Evolutionary conservation across 352 stramenopile species (phyloP), one percentile per base, ranked within the genome.

Genomic region (Aphanomyces invadans): DNA sequence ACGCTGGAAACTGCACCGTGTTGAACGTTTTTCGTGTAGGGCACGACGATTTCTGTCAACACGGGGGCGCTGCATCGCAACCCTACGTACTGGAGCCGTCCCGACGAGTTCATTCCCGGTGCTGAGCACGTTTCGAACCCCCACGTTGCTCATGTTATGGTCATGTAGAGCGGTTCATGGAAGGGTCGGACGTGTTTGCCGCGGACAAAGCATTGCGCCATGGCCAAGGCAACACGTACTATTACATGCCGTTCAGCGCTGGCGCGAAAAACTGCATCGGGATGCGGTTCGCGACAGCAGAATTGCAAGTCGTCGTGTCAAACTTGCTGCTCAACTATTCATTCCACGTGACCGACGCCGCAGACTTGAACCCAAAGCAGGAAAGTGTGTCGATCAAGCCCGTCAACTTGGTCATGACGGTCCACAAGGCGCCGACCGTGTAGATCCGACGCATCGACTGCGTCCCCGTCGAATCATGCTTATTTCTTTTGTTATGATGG

Each of bases 21-120:
- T 45, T n/a, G n/a, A n/a, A 3, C 25, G 7, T 5, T 10, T 17
- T 39, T 17, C 38, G n/a, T n/a, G 2, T 57, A 67, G 60, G 60
- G 60, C 19, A 67, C 60, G 21, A 57, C 42, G 15, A 67, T 67
- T 38, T 21, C 25, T 7, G 60, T 57, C 38, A 57, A 57, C 36
- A 67, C 45, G 19, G 60, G 60, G 15, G 60, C 48, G 2, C n/a
- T 67, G 15, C 60, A 67, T 52, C 55, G 55, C 32, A 64, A 64
- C 26, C 55, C 55, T 21, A 28, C 9, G 33, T 64, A 64, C 38
- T 64, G 55, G 55, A 51, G 2, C 19, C 32, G n/a, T 17, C 38
- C 55, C n/a, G 55, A 64, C 23, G 39, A 21, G 21, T 64, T 64
- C 28, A 10, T 64, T 23, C 55, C 55, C n/a, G 55, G 55, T 64